These are phyloP conservation scores for Fusarium verticillioides DNA, from an alignment of 2,329 filamentous ascomycete genomes.

Conservation along the genomic window DNA sequence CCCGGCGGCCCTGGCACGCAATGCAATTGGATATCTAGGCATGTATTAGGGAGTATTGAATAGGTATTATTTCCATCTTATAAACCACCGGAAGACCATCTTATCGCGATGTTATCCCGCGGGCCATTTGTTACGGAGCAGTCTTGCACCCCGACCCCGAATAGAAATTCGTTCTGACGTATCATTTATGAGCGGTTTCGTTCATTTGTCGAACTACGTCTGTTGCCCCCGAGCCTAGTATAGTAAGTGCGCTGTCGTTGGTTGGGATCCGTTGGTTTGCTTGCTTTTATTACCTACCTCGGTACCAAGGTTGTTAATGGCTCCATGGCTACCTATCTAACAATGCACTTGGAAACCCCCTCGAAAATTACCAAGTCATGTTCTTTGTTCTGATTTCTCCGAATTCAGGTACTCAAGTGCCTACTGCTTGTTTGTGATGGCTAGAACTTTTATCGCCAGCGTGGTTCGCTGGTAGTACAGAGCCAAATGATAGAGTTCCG, in stretches of 20 bases:
- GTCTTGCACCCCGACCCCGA: not conserved
- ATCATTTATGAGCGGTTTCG: slow-evolving; percentile 16
- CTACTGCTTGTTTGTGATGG: not conserved
- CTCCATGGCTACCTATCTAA: not conserved
- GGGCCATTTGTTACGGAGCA: not conserved
- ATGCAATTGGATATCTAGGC: not conserved
- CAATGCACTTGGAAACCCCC: not conserved
- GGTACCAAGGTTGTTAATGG: not conserved
- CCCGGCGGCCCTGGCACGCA: slow-evolving; percentile 9
- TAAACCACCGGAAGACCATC: not conserved
- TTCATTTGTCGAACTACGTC: slow-evolving; percentile 13
- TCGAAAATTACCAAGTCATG: not conserved
- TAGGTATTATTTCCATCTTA: not conserved
- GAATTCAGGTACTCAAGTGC: not conserved
- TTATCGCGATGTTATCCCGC: not conserved
- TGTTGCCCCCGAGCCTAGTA: not conserved
- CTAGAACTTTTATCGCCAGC: not conserved
- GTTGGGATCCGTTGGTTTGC: slow-evolving; percentile 3
- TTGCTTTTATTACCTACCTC: not conserved
- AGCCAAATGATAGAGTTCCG: slow-evolving; percentile 2
- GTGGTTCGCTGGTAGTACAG: not conserved
- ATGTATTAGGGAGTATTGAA: not conserved
- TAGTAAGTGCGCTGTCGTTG: not conserved
- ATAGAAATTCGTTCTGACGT: not conserved
- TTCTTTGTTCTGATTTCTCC: slow-evolving; percentile 9